Conservation (phyloP, 371 early-diverging fungal species). For the Capillidium rhysosporum region DNA sequence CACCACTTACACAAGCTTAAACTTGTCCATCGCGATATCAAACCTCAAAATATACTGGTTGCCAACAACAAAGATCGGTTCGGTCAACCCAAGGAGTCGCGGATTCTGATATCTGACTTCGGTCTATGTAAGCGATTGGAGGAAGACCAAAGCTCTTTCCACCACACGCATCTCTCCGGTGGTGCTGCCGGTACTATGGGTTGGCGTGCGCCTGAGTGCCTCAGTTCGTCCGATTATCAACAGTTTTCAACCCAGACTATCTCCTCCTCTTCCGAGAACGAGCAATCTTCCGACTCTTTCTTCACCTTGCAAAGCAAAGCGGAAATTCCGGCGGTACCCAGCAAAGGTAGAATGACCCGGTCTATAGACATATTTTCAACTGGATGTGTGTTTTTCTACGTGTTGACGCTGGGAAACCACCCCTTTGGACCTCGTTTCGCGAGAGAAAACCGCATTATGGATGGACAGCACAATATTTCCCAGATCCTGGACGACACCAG, state of each 20-base stretch:
- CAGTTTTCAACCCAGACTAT: too few species aligned
- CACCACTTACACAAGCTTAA: slow-evolving; percentile 76
- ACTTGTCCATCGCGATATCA: slow-evolving; percentile 94
- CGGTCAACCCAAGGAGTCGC: slow-evolving; percentile 15
- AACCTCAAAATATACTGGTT: slow-evolving; percentile 78
- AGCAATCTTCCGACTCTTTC: slow-evolving; percentile 1
- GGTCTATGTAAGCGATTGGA: slow-evolving; percentile 90
- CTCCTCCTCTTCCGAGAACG: slow-evolving; percentile 3
- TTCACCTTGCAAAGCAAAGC: slow-evolving; percentile 1
- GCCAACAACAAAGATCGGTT: slow-evolving; percentile 27
- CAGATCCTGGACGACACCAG: slow-evolving; percentile 31
- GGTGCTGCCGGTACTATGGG: slow-evolving; percentile 75
- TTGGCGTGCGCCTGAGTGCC: slow-evolving; percentile 92
- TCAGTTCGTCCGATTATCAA: slow-evolving; percentile 13
- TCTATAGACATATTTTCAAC: slow-evolving; percentile 89
- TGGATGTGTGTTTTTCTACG: slow-evolving; percentile 88
- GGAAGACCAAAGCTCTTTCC: slow-evolving; percentile 83
- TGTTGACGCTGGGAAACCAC: slow-evolving; percentile 73
- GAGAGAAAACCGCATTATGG: slow-evolving; percentile 71
- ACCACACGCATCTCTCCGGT: slow-evolving; percentile 49
- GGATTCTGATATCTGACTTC: slow-evolving; percentile 90
- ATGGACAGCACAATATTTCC: slow-evolving; percentile 41
- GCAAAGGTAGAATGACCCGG: slow-evolving; percentile 43
- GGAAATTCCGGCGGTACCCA: neutral
- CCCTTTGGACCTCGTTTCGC: slow-evolving; percentile 84